Evolutionary conservation across 352 stramenopile genomes (phyloP), one percentile per base, ranked within the genome.

Genomic region (Phytopythium delawarense): DNA sequence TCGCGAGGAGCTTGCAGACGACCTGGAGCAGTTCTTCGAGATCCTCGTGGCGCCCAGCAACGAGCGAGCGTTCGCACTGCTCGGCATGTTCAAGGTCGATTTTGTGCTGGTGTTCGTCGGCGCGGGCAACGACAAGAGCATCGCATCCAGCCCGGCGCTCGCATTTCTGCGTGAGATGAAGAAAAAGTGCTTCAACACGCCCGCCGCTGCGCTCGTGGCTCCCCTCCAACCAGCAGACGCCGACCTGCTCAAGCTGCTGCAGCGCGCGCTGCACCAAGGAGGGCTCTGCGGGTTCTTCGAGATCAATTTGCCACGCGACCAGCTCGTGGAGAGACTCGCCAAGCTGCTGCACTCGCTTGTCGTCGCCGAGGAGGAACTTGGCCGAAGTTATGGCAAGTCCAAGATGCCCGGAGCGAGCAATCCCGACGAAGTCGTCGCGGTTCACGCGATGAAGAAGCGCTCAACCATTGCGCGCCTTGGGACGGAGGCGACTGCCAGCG

Each of bases 241-340:
- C 32, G 75, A 81, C 8, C 62, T 66, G 18, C 64, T 79, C 16
- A 89, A 88, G 59, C 58, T 91, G 37, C 63, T 91, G 20, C 66
- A 75, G 37, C 65, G 76, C 42, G 71, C 72, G 34, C 56, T 91
- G 21, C 63, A 76, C n/a, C 75, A 85, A 2, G 78, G 82, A 16
- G 78, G 65, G 13, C 60, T 78, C 11, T 92, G 80, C 53, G 82
- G 82, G 1, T 92, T 74, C 61, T 90, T 92, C 35, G 71, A 87
- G 61, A 71, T 84, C 65, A 56, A 63, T 2, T 51, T 87, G 8
- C 39, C 65, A 5, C 59, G 76, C 8, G 45, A 80, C 1, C 52
- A 61, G 39, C 59, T 89, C 44, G 62, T 85, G 8, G 67, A 83
- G 23, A 60, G 82, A 0, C 66, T 90, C 2, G 46, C 66, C 16